Evolutionary conservation across 805 yeast species (phyloP), one percentile per base, ranked within the genome.

Genomic region (Wickerhamiella australiensis): DNA sequence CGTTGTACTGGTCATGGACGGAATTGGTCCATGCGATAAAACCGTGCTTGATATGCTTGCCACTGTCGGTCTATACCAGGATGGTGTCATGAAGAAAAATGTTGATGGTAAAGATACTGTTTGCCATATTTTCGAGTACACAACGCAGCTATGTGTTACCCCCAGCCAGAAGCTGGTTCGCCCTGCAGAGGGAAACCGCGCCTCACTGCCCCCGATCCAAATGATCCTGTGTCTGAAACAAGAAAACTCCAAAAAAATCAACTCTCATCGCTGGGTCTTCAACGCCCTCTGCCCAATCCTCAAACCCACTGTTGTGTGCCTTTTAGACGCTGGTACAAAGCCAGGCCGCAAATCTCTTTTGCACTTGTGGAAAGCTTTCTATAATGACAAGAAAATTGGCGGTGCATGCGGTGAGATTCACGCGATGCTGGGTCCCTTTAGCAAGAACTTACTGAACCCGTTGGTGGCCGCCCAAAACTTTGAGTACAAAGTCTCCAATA

Each of bases 391-490:
- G 1, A 76, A 78, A 50, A 92, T 90, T 21, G 98, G 95, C 2
- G 98, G 98, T 40, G 94, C 96, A 1, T 90, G 98, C 76, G 98
- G 98, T 50, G 97, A 92, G 62, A 90, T 92, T 66, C 80, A 78
- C 56, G 94, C 92, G 0, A 79, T 82, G 64, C 68, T 88, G 50
- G 96, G 97, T 1, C 70, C 68, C 21, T 72, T 69, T 12, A 74
- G 71, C 52, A 64, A 60, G 42, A 70, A 73, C 42, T 68, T 90
- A 40, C 55, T 80, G 12, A 90, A 90, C 61, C 97, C 98, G 7
- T 66, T 90, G 50, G 90, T 90, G 8, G 96, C 97, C 2, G 94
- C 96, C 0, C 97, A 92, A 65, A 90, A 90, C 65, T 90, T 92
- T 65, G 98, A 90, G 64, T 92, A 92, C 65, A 92, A 92, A 65